phyloP scores from a whole-genome alignment of 192 early-diverging fungal species.

The Podila minutissima region DNA sequence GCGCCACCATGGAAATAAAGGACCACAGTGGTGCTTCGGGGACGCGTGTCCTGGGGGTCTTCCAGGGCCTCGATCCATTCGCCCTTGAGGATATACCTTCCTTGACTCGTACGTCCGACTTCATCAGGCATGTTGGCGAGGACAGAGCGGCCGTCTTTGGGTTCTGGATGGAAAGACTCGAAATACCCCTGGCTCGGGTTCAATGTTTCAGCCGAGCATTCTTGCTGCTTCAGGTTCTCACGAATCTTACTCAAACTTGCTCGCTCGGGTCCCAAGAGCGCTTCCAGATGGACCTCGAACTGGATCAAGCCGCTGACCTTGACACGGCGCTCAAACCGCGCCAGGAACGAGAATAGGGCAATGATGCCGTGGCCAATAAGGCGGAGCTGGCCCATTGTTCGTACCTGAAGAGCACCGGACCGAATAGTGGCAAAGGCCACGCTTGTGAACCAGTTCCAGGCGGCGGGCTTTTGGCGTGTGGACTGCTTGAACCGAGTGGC shows the following conservation, averaged over 20 bases:
- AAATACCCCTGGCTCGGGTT: constrained; percentile 31
- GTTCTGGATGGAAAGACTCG: constrained; percentile 19
- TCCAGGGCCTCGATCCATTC: constrained; percentile 36
- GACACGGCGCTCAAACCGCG: neutral
- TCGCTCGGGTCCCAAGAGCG: constrained; percentile 15
- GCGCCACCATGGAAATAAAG: constrained; percentile 36
- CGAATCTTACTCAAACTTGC: constrained; percentile 11
- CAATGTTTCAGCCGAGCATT: constrained; percentile 2
- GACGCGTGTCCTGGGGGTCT: constrained; percentile 7
- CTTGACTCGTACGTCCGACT: constrained; percentile 12
- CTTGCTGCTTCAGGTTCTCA: neutral
- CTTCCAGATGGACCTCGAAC: constrained; percentile 19
- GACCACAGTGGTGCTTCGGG: constrained; percentile 15
- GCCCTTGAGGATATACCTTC: constrained; percentile 13
- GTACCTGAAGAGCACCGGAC: neutral
- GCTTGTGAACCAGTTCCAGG: constrained; percentile 33
- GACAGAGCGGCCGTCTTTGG: neutral
- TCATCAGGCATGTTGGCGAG: constrained; percentile 36
- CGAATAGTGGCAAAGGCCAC: constrained; percentile 15
- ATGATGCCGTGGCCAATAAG: constrained; percentile 15
- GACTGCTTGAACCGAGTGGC: constrained; percentile 19
- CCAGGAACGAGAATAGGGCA: neutral
- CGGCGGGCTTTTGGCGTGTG: constrained; percentile 18
- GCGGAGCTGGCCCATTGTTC: constrained; percentile 19
- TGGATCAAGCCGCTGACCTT: constrained; percentile 17